Base-by-base conservation (phyloP, 2,329 filamentous ascomycete genomes). In the Epichloe baconii region DNA sequence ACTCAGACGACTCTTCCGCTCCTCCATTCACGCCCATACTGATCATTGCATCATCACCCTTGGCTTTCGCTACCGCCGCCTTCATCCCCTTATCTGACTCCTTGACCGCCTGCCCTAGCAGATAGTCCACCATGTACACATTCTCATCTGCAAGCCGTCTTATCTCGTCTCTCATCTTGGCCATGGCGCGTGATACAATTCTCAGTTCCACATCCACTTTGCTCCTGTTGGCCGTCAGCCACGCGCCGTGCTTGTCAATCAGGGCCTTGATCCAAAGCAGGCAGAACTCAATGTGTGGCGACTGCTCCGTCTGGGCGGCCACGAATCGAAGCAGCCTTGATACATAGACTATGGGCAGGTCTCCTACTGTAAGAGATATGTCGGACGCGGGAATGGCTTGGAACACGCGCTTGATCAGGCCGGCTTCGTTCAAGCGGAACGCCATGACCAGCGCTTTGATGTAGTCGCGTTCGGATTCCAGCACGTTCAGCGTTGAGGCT, bases 361-460 rank as follows among this genome's bases (percentile, higher is more conserved):
- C 80, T 49, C 80, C 82, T 23, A 95, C 86, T 0, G 95, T 82
- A 8, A 95, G 79, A 0, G 78, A 63, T 45, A 97, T 86, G 57
- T 91, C 85, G 2, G 74, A 68, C 42, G 84, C 75, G 1, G 93
- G 90, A 23, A 91, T 84, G 2, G 80, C 78, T 68, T 94, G 85
- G 70, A 95, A 97, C 17, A 96, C 87, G 50, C 82, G 82, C 59
- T 86, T 85, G 55, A 96, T 81, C 45, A 98, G 75, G 21, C 82
- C 80, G 4, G 82, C 77, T 66, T 95, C 88, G 69, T 95, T 96
- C 53, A 98, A 82, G 5, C 94, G 85, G 76, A 98, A 98, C 1
- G 90, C 86, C 93, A 98, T 98, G 56, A 96, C 83, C 5, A 98
- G 73, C 1, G 93, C 91, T 69, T 93, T 95, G 56, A 97, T 78